Conservation (phyloP, 495 filamentous ascomycete genomes). For the Astrocystis sublimbata region DNA sequence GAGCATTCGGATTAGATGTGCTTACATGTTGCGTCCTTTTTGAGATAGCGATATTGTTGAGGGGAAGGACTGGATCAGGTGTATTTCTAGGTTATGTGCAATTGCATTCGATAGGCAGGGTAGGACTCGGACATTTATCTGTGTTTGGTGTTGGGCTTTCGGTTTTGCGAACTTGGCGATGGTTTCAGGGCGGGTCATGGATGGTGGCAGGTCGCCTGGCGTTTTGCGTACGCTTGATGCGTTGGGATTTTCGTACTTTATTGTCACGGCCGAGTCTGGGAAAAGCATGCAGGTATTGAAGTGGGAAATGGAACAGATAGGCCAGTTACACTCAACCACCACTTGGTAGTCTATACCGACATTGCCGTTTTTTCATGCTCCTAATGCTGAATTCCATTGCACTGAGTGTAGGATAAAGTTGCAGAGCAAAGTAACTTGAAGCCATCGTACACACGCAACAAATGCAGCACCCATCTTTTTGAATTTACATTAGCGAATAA, state of each 20-base stretch:
- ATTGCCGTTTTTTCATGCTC: too few species aligned
- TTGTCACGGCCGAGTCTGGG: neutral
- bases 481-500: too few species aligned
- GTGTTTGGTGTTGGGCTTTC: neutral
- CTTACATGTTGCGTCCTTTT: too few species aligned
- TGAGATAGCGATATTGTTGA: neutral
- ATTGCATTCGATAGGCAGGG: neutral
- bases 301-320: neutral
- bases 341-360: too few species aligned
- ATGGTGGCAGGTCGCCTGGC: neutral
- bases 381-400: too few species aligned
- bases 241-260: neutral
- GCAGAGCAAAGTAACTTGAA: too few species aligned
- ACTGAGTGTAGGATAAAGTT: too few species aligned
- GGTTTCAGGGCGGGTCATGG: neutral
- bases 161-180: neutral
- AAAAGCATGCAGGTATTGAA: neutral
- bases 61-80: neutral
- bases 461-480: too few species aligned
- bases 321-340: neutral
- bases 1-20: slow-evolving; percentile 37
- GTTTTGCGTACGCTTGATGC: neutral
- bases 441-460: too few species aligned
- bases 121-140: neutral
- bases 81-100: neutral